Evolutionary conservation across 352 stramenopile genomes (phyloP).

Genomic region (Phytophthora rubi): DNA sequence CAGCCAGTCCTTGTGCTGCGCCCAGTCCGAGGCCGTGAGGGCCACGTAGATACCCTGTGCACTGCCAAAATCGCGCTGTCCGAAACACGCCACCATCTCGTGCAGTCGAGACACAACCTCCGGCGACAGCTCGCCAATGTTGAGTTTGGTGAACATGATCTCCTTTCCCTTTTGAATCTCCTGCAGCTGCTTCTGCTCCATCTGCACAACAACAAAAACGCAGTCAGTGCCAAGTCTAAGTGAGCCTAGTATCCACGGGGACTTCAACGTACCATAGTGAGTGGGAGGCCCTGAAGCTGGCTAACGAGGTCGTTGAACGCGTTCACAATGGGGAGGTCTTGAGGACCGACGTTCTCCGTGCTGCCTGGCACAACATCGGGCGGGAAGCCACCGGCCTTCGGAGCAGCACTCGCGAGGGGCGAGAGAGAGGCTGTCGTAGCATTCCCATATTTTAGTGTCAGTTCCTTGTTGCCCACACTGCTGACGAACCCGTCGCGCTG

Average conservation of each 20-base stretch:
- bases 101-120: slow-evolving; percentile 77
- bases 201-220: slow-evolving; percentile 44
- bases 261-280: slow-evolving; percentile 78
- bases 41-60: slow-evolving; percentile 89
- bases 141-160: slow-evolving; percentile 90
- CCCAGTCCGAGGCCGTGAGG: slow-evolving; percentile 94
- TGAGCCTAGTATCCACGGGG: background rate
- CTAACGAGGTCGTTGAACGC: slow-evolving; percentile 82
- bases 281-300: slow-evolving; percentile 70
- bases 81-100: slow-evolving; percentile 83
- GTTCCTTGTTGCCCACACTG: slow-evolving; percentile 87
- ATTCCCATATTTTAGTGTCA: slow-evolving; percentile 90
- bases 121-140: slow-evolving; percentile 75
- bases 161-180: slow-evolving; percentile 89
- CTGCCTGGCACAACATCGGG: slow-evolving; percentile 58
- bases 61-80: slow-evolving; percentile 75
- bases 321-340: slow-evolving; percentile 84
- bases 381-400: slow-evolving; percentile 52
- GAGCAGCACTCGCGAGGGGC: slow-evolving; percentile 39
- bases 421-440: slow-evolving; percentile 66
- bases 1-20: slow-evolving; percentile 98
- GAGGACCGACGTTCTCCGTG: slow-evolving; percentile 74
- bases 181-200: slow-evolving; percentile 88
- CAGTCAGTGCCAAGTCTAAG: slow-evolving; percentile 6
- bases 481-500: slow-evolving; percentile 88